Evolutionary conservation across 805 yeast species (phyloP).

Genomic region (Barnettozyma sucrosica): DNA sequence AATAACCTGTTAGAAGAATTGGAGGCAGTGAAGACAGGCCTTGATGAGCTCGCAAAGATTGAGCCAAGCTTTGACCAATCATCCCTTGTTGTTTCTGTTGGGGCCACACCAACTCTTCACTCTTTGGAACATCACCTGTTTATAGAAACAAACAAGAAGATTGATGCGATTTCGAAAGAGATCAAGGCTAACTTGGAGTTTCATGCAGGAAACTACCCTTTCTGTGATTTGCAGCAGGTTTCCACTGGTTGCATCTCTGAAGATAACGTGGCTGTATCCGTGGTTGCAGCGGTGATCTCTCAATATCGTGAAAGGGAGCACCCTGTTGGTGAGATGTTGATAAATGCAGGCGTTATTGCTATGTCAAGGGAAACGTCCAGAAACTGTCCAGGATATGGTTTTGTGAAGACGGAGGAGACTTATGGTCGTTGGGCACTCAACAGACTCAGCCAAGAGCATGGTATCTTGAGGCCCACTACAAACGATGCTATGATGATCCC

Average conservation of each 20-base stretch:
- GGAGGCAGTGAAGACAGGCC: conserved; percentile 49
- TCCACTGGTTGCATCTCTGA: conserved; percentile 53
- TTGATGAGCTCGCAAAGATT: conserved; percentile 26
- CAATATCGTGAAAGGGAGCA: conserved; percentile 50
- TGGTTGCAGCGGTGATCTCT: conserved; percentile 55
- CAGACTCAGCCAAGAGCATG: conserved; percentile 75
- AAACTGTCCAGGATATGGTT: conserved; percentile 50
- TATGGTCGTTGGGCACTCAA: conserved; percentile 59
- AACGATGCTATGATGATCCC: conserved; percentile 30
- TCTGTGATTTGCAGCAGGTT: conserved; percentile 73
- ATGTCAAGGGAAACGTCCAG: conserved; percentile 61
- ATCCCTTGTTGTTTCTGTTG: conserved; percentile 55
- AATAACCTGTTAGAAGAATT: conserved; percentile 50
- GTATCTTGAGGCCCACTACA: conserved; percentile 48
- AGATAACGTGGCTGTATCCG: conserved; percentile 43
- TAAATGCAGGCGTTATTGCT: conserved; percentile 71
- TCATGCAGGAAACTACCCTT: conserved; percentile 78
- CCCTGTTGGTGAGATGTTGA: conserved; percentile 52
- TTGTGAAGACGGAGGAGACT: conserved; percentile 33
- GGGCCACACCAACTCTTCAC: conserved; percentile 80
- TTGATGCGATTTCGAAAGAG: conserved; percentile 14
- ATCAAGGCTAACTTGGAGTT: conserved; percentile 48
- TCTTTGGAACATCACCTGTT: conserved; percentile 35
- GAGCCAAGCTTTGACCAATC: conserved; percentile 34
- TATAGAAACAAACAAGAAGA: conserved; percentile 11